phyloP scores from a whole-genome alignment of 192 early-diverging fungal genomes.

The Entophlyctis luteolus region DNA sequence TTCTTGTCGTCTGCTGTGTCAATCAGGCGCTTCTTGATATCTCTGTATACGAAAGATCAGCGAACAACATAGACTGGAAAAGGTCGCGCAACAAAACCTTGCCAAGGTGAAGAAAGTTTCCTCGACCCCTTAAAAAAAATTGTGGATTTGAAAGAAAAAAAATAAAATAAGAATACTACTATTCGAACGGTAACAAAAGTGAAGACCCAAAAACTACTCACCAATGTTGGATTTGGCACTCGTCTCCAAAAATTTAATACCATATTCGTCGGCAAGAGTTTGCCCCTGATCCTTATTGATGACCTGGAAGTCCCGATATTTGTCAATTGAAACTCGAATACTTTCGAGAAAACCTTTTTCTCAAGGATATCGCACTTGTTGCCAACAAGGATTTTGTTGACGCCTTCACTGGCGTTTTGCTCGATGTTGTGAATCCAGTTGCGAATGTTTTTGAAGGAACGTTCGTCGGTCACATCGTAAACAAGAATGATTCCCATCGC shows the following conservation, averaged over 20 bases:
- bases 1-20: conserved; percentile 71
- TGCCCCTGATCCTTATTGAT: conserved; percentile 94
- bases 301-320: conserved; percentile 47
- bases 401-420: conserved; percentile 97
- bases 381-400: conserved; percentile 97
- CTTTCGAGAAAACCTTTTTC: conserved; percentile 63
- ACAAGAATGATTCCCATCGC: conserved; percentile 98
- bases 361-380: conserved; percentile 99
- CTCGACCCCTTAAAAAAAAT: conserved; percentile 55
- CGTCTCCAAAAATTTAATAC: conserved; percentile 94
- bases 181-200: background rate
- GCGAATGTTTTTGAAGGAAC: conserved; percentile 96
- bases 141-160: background rate
- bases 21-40: conserved; percentile 97
- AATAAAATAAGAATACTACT: background rate
- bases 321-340: background rate
- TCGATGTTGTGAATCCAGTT: conserved; percentile 99
- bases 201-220: background rate
- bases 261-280: conserved; percentile 88
- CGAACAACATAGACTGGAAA: conserved; percentile 24
- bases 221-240: conserved; percentile 98
- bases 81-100: conserved; percentile 46
- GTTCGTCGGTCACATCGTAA: conserved; percentile 98
- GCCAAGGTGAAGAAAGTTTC: conserved; percentile 97
- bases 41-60: conserved; percentile 47